phyloP scores from a whole-genome alignment of 2,329 filamentous ascomycete species.

The Exophiala xenobiotica region DNA sequence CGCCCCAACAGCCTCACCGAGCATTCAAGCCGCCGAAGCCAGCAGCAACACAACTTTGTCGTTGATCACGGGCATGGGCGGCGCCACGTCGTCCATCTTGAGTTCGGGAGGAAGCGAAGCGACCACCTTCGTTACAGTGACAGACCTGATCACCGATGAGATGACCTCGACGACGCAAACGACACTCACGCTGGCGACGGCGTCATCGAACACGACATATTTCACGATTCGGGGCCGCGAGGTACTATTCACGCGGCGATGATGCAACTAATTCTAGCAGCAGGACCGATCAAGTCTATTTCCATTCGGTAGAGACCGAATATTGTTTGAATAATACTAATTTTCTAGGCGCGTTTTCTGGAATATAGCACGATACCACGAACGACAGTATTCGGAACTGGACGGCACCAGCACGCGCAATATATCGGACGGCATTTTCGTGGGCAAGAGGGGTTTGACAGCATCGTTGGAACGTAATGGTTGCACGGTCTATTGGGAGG shows the following conservation, averaged over 20 bases:
- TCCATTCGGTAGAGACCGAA: background rate
- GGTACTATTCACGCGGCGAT: conserved; percentile 10
- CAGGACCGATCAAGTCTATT: background rate
- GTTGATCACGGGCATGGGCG: background rate
- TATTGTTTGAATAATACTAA: conserved; percentile 4
- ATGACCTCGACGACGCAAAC: conserved; percentile 8
- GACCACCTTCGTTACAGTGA: conserved; percentile 16
- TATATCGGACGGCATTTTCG: too few species aligned
- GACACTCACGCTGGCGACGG: conserved; percentile 8
- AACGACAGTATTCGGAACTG: too few species aligned
- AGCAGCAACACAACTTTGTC: conserved; percentile 1
- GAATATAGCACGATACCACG: too few species aligned
- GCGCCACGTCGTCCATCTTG: background rate
- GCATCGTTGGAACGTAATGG: too few species aligned
- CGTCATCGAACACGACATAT: conserved; percentile 13
- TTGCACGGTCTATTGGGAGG: too few species aligned
- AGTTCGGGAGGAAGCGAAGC: background rate
- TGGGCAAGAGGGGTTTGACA: background rate
- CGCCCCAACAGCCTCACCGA: background rate
- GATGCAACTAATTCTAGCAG: conserved; percentile 4
- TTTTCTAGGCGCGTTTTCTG: background rate
- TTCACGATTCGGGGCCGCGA: conserved; percentile 23
- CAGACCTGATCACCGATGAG: conserved; percentile 7
- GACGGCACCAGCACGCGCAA: too few species aligned
- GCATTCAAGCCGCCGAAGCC: background rate